Base-by-base conservation (phyloP, 177 flowering plant species). In the Vitis hybrid region DNA sequence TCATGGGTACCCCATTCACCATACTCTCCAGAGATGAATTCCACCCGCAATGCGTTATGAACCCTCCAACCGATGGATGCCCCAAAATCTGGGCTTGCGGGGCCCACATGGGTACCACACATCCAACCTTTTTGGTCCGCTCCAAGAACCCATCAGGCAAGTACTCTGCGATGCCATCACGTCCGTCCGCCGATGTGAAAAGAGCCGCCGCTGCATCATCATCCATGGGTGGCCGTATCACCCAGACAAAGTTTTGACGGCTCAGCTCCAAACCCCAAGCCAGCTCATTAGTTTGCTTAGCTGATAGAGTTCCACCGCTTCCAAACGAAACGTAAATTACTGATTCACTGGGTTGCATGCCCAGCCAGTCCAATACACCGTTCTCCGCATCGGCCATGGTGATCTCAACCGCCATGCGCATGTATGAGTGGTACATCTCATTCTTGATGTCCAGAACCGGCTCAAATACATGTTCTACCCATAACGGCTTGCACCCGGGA, bases 31-130 rank as follows among this genome's bases (percentile, higher is more conserved):
- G 10, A 0, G 64, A 10, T 1, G 84, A 75, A n/a, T 78, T 81
- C 82, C 82, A 81, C 1, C 80, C 85, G 18, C 82, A 77, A 57
- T 82, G 85, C 4, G 78, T 12, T 26, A 81, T 7, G 61, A 79
- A 81, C 9, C 72, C 80, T 1, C 82, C 80, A 0, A 68, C 51
- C 0, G 82, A 66, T 11, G 61, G 26, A 62, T 81, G 84, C 39
- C 60, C 18, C 59, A 81, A 49, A 19, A 81, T 72, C 11, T 76
- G 74, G 18, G 51, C 51, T 22, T 81, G 85, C 1, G 78, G 80
- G n/a, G 78, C 81, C 85, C 82, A 81, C 1, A 33, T 2, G 1
- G 72, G 70, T 4, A 74, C 77, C 33, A 79, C 58, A 12, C 55
- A 18, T 2, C 84, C 84, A 8, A 64, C 4, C 2, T 22, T 69